Conservation (phyloP, 305 asterid genomes). For the Solanum hybrid region DNA sequence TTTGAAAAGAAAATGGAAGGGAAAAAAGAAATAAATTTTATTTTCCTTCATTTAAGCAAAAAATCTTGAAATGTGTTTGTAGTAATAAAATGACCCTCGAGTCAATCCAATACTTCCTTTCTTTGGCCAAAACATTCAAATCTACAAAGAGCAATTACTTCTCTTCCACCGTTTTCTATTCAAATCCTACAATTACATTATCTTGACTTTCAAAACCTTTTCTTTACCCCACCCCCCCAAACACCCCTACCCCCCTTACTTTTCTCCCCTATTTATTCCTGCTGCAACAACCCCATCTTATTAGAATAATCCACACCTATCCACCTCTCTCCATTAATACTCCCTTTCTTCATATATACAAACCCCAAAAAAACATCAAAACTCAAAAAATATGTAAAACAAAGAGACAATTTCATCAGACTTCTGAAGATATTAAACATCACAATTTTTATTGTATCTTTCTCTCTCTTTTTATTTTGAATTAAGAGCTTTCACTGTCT, state of each 20-base stretch:
- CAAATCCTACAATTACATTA: slow-evolving; percentile 22
- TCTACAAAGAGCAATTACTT: slow-evolving; percentile 17
- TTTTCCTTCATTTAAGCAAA: not conserved
- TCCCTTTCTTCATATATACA: slow-evolving; percentile 8
- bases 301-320: slow-evolving; percentile 35
- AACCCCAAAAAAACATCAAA: slow-evolving; percentile 9
- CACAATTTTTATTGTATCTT: not conserved
- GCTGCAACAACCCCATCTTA: slow-evolving; percentile 36
- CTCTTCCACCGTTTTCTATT: slow-evolving; percentile 30
- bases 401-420: slow-evolving; percentile 52
- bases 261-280: slow-evolving; percentile 20
- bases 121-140: slow-evolving; percentile 13
- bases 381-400: slow-evolving; percentile 12
- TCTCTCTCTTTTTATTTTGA: slow-evolving; percentile 30
- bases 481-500: slow-evolving; percentile 40
- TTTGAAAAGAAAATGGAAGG: not conserved
- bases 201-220: slow-evolving; percentile 39
- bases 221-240: not conserved
- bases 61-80: not conserved
- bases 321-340: slow-evolving; percentile 27
- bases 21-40: not conserved
- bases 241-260: not conserved
- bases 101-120: slow-evolving; percentile 24
- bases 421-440: slow-evolving; percentile 21
- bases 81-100: slow-evolving; percentile 26